A percentile compares a stretch with the other conserved stretches of the same genome.
These are phyloP conservation scores for Iodosphaeria phyllophila DNA, from an alignment of 2,329 filamentous ascomycete species.

Conservation along the genomic window DNA sequence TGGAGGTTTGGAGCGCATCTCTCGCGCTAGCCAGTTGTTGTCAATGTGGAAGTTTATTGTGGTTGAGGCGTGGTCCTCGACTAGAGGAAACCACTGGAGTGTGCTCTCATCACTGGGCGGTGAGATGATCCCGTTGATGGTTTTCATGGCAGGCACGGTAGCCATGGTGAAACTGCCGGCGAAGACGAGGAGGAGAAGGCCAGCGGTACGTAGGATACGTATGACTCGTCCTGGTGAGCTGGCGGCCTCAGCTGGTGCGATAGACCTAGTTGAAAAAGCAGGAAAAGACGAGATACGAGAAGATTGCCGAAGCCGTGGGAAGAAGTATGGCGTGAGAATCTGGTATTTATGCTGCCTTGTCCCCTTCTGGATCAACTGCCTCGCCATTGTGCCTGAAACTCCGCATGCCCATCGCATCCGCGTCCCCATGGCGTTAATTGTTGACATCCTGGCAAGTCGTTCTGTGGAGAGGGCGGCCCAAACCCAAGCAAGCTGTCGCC, in stretches of 20 bases:
- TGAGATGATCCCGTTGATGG: constrained; percentile 26
- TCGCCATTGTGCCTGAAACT: too few relatives aligned
- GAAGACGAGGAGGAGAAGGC: constrained; percentile 22
- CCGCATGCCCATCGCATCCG: too few relatives aligned
- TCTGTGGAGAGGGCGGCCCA: too few relatives aligned
- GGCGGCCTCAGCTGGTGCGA: not conserved
- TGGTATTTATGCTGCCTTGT: too few relatives aligned
- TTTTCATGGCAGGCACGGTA: constrained; percentile 28
- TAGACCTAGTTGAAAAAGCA: not conserved
- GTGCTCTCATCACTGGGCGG: constrained; percentile 53
- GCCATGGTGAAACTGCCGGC: constrained; percentile 37
- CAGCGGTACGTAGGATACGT: constrained; percentile 5
- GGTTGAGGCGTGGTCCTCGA: constrained; percentile 30
- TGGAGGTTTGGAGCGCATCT: constrained; percentile 46
- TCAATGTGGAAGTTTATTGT: constrained; percentile 58
- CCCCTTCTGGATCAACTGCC: too few relatives aligned
- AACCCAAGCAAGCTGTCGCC: too few relatives aligned
- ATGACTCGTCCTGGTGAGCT: constrained; percentile 1
- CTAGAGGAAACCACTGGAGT: constrained; percentile 43
- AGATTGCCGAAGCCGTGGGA: not conserved
- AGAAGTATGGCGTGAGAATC: too few relatives aligned
- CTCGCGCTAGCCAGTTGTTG: constrained; percentile 52
- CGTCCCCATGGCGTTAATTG: too few relatives aligned
- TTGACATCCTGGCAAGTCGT: too few relatives aligned
- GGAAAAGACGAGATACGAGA: not conserved